These are phyloP conservation scores for Drechslera avenae DNA, from an alignment of 2,329 filamentous ascomycete species.

Conservation along the genomic window DNA sequence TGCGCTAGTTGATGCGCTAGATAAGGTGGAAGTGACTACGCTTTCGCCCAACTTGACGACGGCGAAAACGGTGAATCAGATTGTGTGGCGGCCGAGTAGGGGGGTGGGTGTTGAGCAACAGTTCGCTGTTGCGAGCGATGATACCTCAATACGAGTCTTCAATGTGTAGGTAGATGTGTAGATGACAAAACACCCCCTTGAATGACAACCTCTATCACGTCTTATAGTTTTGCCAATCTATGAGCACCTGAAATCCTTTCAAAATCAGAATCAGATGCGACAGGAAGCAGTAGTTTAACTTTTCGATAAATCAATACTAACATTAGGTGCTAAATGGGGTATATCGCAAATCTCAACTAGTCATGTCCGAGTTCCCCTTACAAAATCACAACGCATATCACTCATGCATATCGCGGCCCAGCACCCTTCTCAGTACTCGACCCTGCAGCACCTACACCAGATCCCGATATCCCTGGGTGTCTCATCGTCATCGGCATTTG, in stretches of 20 bases:
- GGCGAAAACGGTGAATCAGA: conserved; percentile 39
- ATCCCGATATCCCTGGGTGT: background rate
- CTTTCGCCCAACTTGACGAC: conserved; percentile 25
- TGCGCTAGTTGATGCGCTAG: conserved; percentile 10
- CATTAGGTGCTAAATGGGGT: too few species aligned
- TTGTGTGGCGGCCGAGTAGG: conserved; percentile 39
- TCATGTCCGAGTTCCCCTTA: too few species aligned
- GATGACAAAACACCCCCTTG: too few species aligned
- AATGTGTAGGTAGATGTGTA: conserved; percentile 14
- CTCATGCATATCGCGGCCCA: conserved; percentile 23
- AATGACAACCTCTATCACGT: too few species aligned
- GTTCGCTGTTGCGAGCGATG: conserved; percentile 51
- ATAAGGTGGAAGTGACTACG: conserved; percentile 20
- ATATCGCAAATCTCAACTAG: too few species aligned
- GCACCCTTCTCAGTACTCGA: conserved; percentile 26
- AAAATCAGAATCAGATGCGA: too few species aligned
- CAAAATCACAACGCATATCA: too few species aligned
- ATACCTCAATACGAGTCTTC: conserved; percentile 48
- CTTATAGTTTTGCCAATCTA: too few species aligned
- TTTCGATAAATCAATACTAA: too few species aligned
- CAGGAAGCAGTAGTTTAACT: too few species aligned
- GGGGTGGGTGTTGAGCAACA: conserved; percentile 22
- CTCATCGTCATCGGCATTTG: background rate
- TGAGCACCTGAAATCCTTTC: too few species aligned
- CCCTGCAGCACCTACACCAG: background rate